Base-by-base conservation (phyloP, 306 rosid genomes). In the Inga laurina region DNA sequence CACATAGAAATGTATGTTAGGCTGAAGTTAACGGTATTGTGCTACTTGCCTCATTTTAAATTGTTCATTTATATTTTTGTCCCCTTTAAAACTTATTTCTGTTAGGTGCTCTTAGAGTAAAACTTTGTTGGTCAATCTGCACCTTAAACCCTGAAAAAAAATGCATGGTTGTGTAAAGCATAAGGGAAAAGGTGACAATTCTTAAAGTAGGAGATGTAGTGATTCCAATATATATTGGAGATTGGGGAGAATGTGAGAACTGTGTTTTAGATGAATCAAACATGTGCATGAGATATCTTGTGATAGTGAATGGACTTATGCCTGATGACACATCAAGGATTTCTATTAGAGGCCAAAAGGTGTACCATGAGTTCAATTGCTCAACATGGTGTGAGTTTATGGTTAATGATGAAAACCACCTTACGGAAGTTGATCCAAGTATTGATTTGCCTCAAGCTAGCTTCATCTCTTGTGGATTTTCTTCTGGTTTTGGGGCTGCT, bases 381-480 rank as follows among this genome's bases (percentile, higher is more conserved):
- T 46, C 85, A 0, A 88, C 90, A 4, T 82, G 88, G 87, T 88
- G 88, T 4, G 79, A 85, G 48, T 88, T 82, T 85, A 83, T 59
- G 72, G 85, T 85, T 3, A 73, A 71, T 21, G 76, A 85, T 32
- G 83, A 57, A 27, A 72, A 56, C 7, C 84, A 69, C 62, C 52
- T 84, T 19, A 6, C 45, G 54, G 85, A 82, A 51, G 43, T 88
- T 48, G 81, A 64, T 44, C 74, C 80, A 2, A 57, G 72, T 16
- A 15, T 75, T 62, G 7, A 69, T 56, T 75, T 72, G 3, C 48
- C 83, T 44, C 85, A 77, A 10, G 89, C 87, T 10, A 78, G 87
- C 80, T 80, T 88, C 72, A 62, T 88, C 84, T 80, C 89, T 0
- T 88, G 91, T 74, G 87, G 91, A 18, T 88, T 88, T 65, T 80